Conservation (phyloP, 2,329 filamentous ascomycete species). For the Sclerotinia subarctica region DNA sequence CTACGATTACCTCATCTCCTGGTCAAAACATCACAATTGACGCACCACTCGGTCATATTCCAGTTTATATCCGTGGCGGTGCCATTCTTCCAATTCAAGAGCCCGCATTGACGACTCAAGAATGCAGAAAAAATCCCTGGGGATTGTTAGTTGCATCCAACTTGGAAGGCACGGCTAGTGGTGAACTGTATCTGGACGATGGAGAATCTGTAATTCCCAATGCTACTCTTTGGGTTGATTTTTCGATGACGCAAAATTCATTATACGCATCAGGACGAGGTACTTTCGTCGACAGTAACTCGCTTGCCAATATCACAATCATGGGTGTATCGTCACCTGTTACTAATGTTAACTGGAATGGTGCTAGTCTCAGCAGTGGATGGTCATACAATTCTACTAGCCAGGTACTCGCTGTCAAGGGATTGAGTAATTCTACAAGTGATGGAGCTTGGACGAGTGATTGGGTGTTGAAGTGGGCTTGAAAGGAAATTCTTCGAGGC, state of each 20-base stretch:
- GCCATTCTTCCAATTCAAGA: slow-evolving; percentile 65
- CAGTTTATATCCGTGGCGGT: slow-evolving; percentile 68
- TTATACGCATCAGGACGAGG: slow-evolving; percentile 51
- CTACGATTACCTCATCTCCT: slow-evolving; percentile 48
- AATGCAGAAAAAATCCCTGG: slow-evolving; percentile 63
- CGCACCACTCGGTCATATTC: slow-evolving; percentile 66
- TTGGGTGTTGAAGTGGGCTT: slow-evolving; percentile 56
- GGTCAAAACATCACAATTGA: slow-evolving; percentile 58
- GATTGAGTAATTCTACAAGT: slow-evolving; percentile 48
- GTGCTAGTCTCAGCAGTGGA: slow-evolving; percentile 42
- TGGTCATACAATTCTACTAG: slow-evolving; percentile 50
- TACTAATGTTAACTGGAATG: slow-evolving; percentile 52
- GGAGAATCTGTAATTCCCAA: slow-evolving; percentile 62
- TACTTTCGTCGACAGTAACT: slow-evolving; percentile 53
- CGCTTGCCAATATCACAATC: slow-evolving; percentile 60
- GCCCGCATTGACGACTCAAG: slow-evolving; percentile 63
- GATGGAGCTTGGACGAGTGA: slow-evolving; percentile 55
- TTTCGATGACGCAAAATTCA: slow-evolving; percentile 44
- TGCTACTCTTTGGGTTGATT: slow-evolving; percentile 53
- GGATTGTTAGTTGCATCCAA: slow-evolving; percentile 62
- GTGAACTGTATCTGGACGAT: slow-evolving; percentile 70
- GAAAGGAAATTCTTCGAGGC: neutral
- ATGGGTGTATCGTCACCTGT: slow-evolving; percentile 51
- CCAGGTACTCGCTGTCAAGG: slow-evolving; percentile 49
- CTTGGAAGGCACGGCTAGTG: slow-evolving; percentile 52